Evolutionary conservation across 176 grass and related monocot species (phyloP).

Genomic region (Carex cristatella): DNA sequence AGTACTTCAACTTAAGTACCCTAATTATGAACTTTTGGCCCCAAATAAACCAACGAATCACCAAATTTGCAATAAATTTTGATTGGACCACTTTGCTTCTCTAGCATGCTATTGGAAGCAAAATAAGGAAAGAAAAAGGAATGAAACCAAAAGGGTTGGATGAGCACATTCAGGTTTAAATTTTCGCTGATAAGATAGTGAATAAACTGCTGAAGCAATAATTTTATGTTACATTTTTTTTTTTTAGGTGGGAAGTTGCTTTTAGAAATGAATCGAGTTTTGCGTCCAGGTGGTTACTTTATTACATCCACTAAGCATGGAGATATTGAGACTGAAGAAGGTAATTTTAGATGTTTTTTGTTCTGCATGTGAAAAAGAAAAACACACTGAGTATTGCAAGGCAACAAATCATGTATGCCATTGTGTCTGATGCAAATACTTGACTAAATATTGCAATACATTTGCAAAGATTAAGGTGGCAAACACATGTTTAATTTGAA

Average conservation of each 20-base stretch:
- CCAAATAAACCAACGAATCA: not conserved
- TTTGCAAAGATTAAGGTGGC: not conserved
- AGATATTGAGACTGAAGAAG: conserved; percentile 89
- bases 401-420: conserved; percentile 16
- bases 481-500: not conserved
- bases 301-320: conserved; percentile 76
- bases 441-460: not conserved
- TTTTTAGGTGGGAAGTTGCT: conserved; percentile 76
- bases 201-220: not conserved
- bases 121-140: not conserved
- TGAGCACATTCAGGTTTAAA: not conserved
- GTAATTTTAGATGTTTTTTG: conserved; percentile 16
- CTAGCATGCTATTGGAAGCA: not conserved
- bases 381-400: not conserved
- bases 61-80: not conserved
- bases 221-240: conserved; percentile 27
- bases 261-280: conserved; percentile 91
- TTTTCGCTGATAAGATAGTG: not conserved
- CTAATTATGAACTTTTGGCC: not conserved
- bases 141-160: not conserved
- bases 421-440: not conserved
- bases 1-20: not conserved
- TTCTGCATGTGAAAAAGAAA: not conserved
- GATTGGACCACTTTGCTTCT: not conserved
- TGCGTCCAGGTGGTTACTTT: conserved; percentile 94